Evolutionary conservation across 2,329 filamentous ascomycete genomes (phyloP).

Genomic region (Diaporthe vaccinii): DNA sequence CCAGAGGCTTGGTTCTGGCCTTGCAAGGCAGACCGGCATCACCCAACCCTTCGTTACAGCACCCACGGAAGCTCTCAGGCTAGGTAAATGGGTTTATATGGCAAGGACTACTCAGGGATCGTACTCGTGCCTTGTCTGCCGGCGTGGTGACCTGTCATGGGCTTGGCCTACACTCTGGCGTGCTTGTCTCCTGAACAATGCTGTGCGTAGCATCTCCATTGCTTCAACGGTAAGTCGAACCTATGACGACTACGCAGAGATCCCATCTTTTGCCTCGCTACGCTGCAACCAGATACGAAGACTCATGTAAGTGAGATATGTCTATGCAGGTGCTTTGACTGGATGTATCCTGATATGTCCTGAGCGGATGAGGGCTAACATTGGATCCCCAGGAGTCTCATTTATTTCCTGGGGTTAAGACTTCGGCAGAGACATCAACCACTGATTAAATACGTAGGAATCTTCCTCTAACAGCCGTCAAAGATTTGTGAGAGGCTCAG

Average conservation of each 20-base stretch:
- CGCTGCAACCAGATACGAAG: not conserved
- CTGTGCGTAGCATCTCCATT: not conserved
- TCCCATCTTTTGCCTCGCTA: not conserved
- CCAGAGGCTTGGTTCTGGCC: not conserved
- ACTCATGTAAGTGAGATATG: not conserved
- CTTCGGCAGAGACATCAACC: not conserved
- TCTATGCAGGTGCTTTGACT: not conserved
- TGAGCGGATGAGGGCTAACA: not conserved
- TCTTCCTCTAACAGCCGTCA: accelerated
- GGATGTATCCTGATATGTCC: not conserved
- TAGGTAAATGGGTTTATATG: not conserved
- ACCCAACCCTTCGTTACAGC: not conserved
- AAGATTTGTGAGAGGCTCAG: not conserved
- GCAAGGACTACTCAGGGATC: not conserved
- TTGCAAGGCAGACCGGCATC: not conserved
- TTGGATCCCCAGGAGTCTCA: not conserved
- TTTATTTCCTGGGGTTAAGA: not conserved
- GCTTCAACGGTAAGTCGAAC: not conserved
- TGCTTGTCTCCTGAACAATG: no score
- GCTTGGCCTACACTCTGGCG: not conserved
- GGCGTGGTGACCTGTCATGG: not conserved
- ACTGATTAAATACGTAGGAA: not conserved
- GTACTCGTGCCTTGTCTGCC: not conserved
- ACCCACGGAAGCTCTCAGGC: not conserved
- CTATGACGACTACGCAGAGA: not conserved